Base-by-base conservation (phyloP, 2,329 filamentous ascomycete species). In the Chaetothyriales sp. region DNA sequence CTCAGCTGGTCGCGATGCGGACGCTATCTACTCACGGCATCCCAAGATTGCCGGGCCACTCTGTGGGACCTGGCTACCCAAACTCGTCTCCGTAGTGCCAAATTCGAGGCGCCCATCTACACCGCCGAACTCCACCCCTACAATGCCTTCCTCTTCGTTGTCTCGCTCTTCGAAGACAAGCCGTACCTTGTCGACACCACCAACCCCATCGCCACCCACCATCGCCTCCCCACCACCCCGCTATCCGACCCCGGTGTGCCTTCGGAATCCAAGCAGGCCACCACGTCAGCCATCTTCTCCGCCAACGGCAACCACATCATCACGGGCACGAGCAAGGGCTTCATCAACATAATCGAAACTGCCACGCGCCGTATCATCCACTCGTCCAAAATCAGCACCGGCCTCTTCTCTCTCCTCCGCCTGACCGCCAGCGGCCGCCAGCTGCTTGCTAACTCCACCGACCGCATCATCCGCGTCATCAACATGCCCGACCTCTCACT, bases 1-100 rank as follows among this genome's bases (percentile, higher is more conserved):
- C 50, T 10, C 54, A 77, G 89, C 72, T 98, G 92, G 92, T 95
- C 90, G 49, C 78, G 84, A 61, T 87, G 89, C 69, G 90, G 92
- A 22, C 80, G 87, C 59, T 97, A 95, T 68, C 75, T 98, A 49
- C 78, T 98, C 52, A 95, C 88, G 53, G 86, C 89, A 9, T 94
- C 89, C 45, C 88, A 95, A 66, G 92, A 95, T 63, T 97, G 90
- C 86, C 94, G 94, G 69, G 89, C 86, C 57, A 89, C 95, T 48
- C 76, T 98, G 0, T 98, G 92, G 92, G 92, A 98, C 68, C 73
- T 98, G 53, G 77, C 84, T 64, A 77, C 84, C 67, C 79, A 82
- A 64, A 75, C 75, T 58, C 75, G 86, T 54, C 73, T 89, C 62
- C 83, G 89, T 58, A 89, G 87, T 60, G 85, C 95, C 61, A 85